These are phyloP conservation scores for Juglanconis sp. DNA, from an alignment of 2,329 filamentous ascomycete species.

Conservation along the genomic window DNA sequence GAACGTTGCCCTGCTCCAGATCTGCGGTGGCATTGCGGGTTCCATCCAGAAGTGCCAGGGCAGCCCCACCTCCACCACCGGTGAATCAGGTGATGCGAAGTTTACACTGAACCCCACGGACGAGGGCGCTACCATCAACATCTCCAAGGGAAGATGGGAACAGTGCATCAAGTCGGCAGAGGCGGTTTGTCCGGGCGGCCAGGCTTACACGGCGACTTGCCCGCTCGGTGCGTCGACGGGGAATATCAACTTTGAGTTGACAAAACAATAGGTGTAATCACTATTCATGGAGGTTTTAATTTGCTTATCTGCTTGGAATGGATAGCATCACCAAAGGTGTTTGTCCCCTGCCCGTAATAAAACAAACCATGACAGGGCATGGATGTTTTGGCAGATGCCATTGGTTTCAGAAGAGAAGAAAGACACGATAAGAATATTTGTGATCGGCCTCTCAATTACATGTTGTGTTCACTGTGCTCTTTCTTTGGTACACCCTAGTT, in stretches of 20 bases:
- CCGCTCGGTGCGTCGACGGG: conserved; percentile 44
- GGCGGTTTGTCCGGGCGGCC: conserved; percentile 48
- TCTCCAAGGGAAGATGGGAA: conserved; percentile 53
- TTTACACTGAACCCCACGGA: conserved; percentile 44
- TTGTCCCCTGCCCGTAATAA: too few species aligned
- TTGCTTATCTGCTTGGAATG: too few species aligned
- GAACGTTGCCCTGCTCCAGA: conserved; percentile 58
- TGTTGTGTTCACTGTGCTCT: too few species aligned
- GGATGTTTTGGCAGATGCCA: too few species aligned
- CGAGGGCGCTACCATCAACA: conserved; percentile 46
- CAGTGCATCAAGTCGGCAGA: conserved; percentile 51
- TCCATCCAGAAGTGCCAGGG: conserved; percentile 44
- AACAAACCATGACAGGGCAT: too few species aligned
- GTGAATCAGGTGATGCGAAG: conserved; percentile 43
- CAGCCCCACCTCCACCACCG: conserved; percentile 39
- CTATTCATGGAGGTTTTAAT: too few species aligned
- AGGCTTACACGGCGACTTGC: conserved; percentile 41
- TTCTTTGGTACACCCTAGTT: too few species aligned
- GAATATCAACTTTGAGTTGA: conserved; percentile 41
- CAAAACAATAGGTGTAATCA: conserved; percentile 14
- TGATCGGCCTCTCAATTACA: too few species aligned
- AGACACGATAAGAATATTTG: too few species aligned
- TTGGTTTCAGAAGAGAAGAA: too few species aligned
- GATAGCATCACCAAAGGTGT: too few species aligned
- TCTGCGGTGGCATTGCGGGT: conserved; percentile 54